phyloP scores from a whole-genome alignment of 208 protist species.

The Perkinsela sp. region DNA sequence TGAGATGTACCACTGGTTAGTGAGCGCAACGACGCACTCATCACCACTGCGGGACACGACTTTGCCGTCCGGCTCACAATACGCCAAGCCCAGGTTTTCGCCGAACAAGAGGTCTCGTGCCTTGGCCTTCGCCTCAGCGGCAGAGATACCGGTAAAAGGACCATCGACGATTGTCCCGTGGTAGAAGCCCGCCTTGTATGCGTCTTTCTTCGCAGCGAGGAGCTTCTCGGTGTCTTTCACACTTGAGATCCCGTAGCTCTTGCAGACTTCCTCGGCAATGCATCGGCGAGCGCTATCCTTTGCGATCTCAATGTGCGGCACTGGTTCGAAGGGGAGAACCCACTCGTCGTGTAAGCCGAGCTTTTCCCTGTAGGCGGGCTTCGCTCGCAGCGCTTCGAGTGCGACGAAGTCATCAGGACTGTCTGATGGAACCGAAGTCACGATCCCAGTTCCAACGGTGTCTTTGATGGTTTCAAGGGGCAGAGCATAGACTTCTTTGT shows the following conservation, averaged over 20 bases:
- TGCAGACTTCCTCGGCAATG: conserved; percentile 58
- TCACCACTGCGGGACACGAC: conserved; percentile 94
- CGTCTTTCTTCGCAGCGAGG: conserved; percentile 81
- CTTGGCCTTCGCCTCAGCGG: conserved; percentile 75
- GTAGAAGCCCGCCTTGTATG: conserved; percentile 93
- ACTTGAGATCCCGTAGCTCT: conserved; percentile 79
- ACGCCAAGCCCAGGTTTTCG: conserved; percentile 42
- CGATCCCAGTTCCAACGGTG: conserved; percentile 88
- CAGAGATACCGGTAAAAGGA: conserved; percentile 29
- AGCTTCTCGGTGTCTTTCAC: conserved; percentile 81
- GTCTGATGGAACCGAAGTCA: conserved; percentile 90
- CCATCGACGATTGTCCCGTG: conserved; percentile 69
- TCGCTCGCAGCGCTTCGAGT: conserved; percentile 75
- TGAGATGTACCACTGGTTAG: conserved; percentile 96
- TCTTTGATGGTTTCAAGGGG: conserved; percentile 90
- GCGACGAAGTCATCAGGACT: conserved; percentile 96
- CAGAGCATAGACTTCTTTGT: conserved; percentile 77
- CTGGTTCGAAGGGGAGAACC: conserved; percentile 66
- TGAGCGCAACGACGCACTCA: conserved; percentile 92
- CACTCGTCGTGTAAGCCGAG: conserved; percentile 76
- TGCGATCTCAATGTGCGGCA: conserved; percentile 84
- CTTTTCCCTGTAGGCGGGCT: conserved; percentile 68
- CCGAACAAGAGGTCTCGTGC: conserved; percentile 46
- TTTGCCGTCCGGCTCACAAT: conserved; percentile 80
- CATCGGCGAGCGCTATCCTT: conserved; percentile 31